phyloP scores from a whole-genome alignment of 257 asterid species.

The Solanum tacnaense region DNA sequence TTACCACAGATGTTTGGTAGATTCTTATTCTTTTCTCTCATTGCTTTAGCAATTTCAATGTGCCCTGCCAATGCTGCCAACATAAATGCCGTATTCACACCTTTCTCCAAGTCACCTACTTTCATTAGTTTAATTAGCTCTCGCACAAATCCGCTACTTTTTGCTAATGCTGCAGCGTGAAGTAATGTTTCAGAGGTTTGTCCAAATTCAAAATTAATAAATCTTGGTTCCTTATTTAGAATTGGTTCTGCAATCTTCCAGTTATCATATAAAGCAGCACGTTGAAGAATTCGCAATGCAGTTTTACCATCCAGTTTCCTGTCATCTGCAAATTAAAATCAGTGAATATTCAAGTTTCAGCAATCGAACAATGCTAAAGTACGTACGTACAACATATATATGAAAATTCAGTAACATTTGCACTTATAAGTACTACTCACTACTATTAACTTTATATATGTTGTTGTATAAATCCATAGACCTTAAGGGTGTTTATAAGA shows the following conservation, averaged over 20 bases:
- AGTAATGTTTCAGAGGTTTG: background rate
- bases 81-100: background rate
- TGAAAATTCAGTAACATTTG: too few species aligned
- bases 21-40: background rate
- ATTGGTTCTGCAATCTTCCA: background rate
- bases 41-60: background rate
- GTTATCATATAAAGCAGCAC: too few species aligned
- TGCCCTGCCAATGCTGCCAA: slow-evolving; percentile 8
- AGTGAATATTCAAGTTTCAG: too few species aligned
- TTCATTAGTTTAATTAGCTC: background rate
- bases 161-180: slow-evolving; percentile 6
- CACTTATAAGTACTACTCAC: too few species aligned
- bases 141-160: background rate
- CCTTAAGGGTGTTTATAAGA: background rate
- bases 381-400: too few species aligned
- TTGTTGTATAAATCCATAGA: too few species aligned
- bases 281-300: too few species aligned
- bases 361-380: too few species aligned
- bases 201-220: background rate
- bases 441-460: too few species aligned
- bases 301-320: background rate
- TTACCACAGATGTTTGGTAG: background rate
- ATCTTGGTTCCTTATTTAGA: background rate
- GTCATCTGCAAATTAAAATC: background rate
- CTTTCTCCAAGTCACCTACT: background rate